Evolutionary conservation across 768 basidiomycete genomes (phyloP).

Genomic region (Macrocybe gigantea): DNA sequence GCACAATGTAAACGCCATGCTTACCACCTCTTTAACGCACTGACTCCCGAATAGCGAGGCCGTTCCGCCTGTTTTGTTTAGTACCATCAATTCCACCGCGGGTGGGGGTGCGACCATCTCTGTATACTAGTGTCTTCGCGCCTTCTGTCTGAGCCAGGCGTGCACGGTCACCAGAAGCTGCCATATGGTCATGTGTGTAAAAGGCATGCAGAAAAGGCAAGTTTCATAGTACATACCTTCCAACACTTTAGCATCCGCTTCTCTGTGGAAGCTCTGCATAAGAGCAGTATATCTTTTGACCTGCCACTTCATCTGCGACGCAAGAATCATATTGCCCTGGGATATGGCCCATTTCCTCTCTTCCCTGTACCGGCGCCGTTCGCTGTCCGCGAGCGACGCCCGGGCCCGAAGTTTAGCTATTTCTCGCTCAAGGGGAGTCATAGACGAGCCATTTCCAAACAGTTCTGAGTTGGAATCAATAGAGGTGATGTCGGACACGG

Average conservation of each 20-base stretch:
- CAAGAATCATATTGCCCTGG: constrained; percentile 69
- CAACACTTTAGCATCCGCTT: constrained; percentile 65
- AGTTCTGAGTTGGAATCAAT: constrained; percentile 66
- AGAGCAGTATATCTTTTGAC: constrained; percentile 75
- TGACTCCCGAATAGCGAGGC: no score
- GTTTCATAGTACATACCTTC: constrained; percentile 41
- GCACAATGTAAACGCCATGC: no score
- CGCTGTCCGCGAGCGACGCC: constrained; percentile 77
- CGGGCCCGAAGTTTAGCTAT: constrained; percentile 70
- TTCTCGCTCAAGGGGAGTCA: constrained; percentile 68
- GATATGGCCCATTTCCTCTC: constrained; percentile 84
- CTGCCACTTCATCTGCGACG: constrained; percentile 78
- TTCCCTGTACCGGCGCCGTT: constrained; percentile 77
- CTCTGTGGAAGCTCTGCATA: constrained; percentile 74
- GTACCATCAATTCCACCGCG: constrained; percentile 6
- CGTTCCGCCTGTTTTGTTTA: no score
- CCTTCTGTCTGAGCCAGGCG: constrained; percentile 17
- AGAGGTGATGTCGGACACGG: constrained; percentile 56
- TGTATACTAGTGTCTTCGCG: constrained; percentile 14
- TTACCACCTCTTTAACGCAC: no score
- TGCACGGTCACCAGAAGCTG: constrained; percentile 12
- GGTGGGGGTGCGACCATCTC: constrained; percentile 12
- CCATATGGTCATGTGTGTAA: neutral
- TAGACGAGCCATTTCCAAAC: constrained; percentile 48
- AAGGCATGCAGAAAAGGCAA: no score